Evolutionary conservation across 2,329 filamentous ascomycete genomes (phyloP).

Genomic region (Paraphoma sp.): DNA sequence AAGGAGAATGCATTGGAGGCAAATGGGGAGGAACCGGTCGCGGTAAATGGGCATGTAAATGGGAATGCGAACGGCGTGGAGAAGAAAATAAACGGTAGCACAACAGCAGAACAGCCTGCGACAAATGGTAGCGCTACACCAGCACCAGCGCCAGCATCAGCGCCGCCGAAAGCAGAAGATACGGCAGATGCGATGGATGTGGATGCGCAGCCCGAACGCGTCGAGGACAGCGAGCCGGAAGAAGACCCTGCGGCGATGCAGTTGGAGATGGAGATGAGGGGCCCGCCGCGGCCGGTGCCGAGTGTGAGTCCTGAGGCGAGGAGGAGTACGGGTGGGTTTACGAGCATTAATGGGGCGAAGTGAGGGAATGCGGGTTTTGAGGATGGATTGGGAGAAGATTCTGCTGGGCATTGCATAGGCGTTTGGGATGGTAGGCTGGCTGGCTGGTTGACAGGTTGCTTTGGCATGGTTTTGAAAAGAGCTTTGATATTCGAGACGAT

Average conservation of each 20-base stretch:
- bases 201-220: conserved; percentile 12
- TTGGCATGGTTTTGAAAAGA: too few species aligned
- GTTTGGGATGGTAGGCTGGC: too few species aligned
- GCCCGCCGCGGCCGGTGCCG: conserved; percentile 21
- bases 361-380: neutral
- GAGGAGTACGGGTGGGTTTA: conserved; percentile 29
- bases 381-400: neutral
- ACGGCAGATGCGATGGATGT: conserved; percentile 25
- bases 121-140: neutral
- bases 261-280: conserved; percentile 50
- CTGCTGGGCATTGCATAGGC: too few species aligned
- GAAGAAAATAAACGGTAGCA: neutral
- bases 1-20: conserved; percentile 9
- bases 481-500: too few species aligned
- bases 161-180: neutral
- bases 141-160: neutral
- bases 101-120: neutral
- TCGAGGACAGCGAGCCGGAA: conserved; percentile 32
- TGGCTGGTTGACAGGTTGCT: too few species aligned
- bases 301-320: conserved; percentile 16
- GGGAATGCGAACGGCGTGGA: conserved; percentile 1
- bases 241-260: conserved; percentile 45
- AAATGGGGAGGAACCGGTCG: neutral
- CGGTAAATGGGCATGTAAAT: neutral
- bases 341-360: conserved; percentile 41